Evolutionary conservation across 495 filamentous ascomycete species (phyloP).

Genomic region (Penicillium soppii): DNA sequence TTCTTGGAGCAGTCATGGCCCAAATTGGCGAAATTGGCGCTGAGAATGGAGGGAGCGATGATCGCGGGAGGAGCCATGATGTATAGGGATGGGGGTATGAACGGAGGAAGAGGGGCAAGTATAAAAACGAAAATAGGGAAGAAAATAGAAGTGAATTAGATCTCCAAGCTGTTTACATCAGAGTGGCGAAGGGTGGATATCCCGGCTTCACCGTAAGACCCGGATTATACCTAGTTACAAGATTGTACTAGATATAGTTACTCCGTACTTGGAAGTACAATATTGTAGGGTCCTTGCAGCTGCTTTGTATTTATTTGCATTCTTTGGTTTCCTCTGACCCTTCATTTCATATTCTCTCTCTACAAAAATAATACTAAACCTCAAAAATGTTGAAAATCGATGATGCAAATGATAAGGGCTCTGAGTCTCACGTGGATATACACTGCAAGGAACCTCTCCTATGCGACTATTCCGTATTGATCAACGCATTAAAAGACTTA

Average conservation of each 20-base stretch:
- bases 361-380: no score
- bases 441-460: no score
- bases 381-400: no score
- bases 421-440: no score
- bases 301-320: no score
- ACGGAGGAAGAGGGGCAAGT: slow-evolving; percentile 1
- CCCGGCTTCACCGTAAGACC: slow-evolving; percentile 15
- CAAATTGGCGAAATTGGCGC: slow-evolving; percentile 88
- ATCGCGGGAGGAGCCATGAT: slow-evolving; percentile 79
- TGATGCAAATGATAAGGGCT: no score
- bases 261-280: no score
- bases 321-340: no score
- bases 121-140: neutral
- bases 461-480: no score
- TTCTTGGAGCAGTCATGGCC: slow-evolving; percentile 80
- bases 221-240: neutral
- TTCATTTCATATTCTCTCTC: no score
- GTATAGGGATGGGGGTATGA: neutral
- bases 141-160: neutral
- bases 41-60: slow-evolving; percentile 95
- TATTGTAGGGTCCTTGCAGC: no score
- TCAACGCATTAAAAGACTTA: no score
- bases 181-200: slow-evolving; percentile 31
- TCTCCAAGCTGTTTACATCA: slow-evolving; percentile 22
- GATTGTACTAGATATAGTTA: neutral